phyloP scores from a whole-genome alignment of 495 filamentous ascomycete genomes.

The Penicillium macrosclerotiorum region DNA sequence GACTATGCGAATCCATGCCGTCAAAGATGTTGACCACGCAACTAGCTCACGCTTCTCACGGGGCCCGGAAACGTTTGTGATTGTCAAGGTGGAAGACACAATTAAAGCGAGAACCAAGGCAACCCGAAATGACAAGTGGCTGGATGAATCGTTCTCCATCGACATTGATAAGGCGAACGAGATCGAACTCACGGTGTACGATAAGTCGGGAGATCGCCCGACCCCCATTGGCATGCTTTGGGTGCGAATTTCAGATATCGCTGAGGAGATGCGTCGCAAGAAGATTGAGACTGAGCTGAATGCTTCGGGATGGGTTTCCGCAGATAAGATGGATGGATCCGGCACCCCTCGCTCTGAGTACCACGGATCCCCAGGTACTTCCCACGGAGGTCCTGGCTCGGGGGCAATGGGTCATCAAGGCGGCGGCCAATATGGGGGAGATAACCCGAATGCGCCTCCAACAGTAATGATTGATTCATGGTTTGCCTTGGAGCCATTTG shows the following conservation, averaged over 20 bases:
- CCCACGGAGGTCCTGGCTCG: conserved; percentile 21
- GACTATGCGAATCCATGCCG: conserved; percentile 77
- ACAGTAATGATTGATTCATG: conserved; percentile 82
- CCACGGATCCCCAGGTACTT: conserved; percentile 44
- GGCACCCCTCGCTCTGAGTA: conserved; percentile 34
- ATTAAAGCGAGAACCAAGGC: conserved; percentile 85
- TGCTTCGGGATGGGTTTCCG: conserved; percentile 90
- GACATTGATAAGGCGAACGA: conserved; percentile 98
- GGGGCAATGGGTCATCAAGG: conserved; percentile 21
- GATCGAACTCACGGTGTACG: conserved; percentile 95
- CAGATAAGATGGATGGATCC: conserved; percentile 79
- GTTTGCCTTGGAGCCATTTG: conserved; percentile 95
- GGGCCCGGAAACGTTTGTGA: conserved; percentile 90
- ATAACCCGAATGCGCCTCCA: conserved; percentile 35
- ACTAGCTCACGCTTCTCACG: conserved; percentile 81
- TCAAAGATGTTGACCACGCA: conserved; percentile 94
- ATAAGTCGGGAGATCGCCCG: conserved; percentile 83
- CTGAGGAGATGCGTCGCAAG: conserved; percentile 95
- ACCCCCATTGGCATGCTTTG: conserved; percentile 93
- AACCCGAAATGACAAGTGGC: conserved; percentile 84
- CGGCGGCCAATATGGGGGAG: conserved; percentile 21
- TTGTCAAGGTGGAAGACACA: conserved; percentile 93
- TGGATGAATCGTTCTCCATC: conserved; percentile 83
- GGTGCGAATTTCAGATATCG: conserved; percentile 95
- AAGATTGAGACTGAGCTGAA: conserved; percentile 94